Percentiles rank a stretch among this genome's conserved stretches.
These are phyloP conservation scores for Penicillium coprophilum DNA, from an alignment of 495 filamentous ascomycete genomes.

Conservation along the genomic window DNA sequence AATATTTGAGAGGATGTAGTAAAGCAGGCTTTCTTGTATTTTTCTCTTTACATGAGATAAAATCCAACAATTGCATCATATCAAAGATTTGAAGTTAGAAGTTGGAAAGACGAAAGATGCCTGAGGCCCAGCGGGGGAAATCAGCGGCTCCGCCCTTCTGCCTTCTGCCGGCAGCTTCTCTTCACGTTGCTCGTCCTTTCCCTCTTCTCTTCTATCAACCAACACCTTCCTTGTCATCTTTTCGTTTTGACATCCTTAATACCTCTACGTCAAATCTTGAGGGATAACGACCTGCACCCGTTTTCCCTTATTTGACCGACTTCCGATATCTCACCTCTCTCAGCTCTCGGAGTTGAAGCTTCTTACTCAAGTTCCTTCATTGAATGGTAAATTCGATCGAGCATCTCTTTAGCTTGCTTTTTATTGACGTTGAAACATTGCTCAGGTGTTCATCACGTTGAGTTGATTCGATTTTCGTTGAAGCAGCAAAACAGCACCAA, in stretches of 20 bases:
- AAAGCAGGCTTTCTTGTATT: not conserved
- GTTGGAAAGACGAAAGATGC: constrained; percentile 11
- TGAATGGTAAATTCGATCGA: constrained; percentile 13
- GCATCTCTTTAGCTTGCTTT: constrained; percentile 12
- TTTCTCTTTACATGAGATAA: not conserved
- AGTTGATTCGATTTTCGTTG: constrained; percentile 31
- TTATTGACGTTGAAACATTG: not conserved
- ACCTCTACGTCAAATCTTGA: constrained; percentile 26
- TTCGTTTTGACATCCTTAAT: constrained; percentile 15
- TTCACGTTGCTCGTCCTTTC: constrained; percentile 18
- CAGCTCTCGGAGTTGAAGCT: constrained; percentile 23
- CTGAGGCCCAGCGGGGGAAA: constrained; percentile 31
- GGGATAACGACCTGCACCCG: constrained; percentile 52
- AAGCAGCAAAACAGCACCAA: constrained; percentile 33
- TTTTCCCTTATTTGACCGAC: constrained; percentile 40
- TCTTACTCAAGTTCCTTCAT: constrained; percentile 13
- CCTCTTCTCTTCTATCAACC: constrained; percentile 20
- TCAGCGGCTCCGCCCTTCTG: constrained; percentile 28
- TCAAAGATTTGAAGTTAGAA: not conserved
- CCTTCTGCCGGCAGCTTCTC: constrained; percentile 29
- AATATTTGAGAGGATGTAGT: not conserved
- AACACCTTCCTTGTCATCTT: constrained; percentile 15
- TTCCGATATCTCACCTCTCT: constrained; percentile 24
- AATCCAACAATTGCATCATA: constrained; percentile 3
- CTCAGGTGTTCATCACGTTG: constrained; percentile 10